phyloP scores from a whole-genome alignment of 1,139 yeast species.

The Debaryomycetaceae sp. region DNA sequence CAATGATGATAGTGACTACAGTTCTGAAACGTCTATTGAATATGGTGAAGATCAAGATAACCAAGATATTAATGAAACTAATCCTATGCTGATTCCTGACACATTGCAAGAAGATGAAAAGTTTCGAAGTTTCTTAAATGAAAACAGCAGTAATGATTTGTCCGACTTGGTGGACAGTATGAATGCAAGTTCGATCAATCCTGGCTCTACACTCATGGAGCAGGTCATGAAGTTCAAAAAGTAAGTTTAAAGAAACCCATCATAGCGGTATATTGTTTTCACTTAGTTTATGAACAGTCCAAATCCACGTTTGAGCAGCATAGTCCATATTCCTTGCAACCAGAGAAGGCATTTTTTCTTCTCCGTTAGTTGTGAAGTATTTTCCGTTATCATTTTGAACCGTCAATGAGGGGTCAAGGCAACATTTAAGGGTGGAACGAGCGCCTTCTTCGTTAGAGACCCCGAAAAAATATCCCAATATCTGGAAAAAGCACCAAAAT shows the following conservation, averaged over 20 bases:
- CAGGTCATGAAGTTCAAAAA: slow-evolving; percentile 6
- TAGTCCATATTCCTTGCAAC: slow-evolving; percentile 58
- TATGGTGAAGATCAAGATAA: slow-evolving; percentile 14
- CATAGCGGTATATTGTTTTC: slow-evolving; percentile 38
- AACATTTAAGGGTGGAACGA: slow-evolving; percentile 60
- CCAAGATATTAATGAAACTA: slow-evolving; percentile 2
- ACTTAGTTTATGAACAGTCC: slow-evolving; percentile 67
- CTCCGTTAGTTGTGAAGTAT: slow-evolving; percentile 36
- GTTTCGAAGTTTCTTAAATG: slow-evolving; percentile 3
- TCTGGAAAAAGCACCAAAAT: slow-evolving; percentile 66
- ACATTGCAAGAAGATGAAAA: slow-evolving; percentile 5
- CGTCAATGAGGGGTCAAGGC: slow-evolving; percentile 52
- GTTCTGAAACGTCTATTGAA: slow-evolving; percentile 13
- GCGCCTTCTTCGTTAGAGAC: slow-evolving; percentile 72
- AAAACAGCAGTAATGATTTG: slow-evolving; percentile 3
- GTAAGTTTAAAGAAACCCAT: slow-evolving; percentile 2
- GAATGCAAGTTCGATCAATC: slow-evolving; percentile 5
- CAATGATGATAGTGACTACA: slow-evolving; percentile 19
- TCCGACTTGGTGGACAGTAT: slow-evolving; percentile 4
- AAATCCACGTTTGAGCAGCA: slow-evolving; percentile 77
- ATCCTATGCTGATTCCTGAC: slow-evolving; percentile 6
- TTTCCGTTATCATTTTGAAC: slow-evolving; percentile 28
- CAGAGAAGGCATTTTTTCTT: slow-evolving; percentile 38
- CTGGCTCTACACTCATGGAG: slow-evolving; percentile 6
- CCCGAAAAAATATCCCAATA: slow-evolving; percentile 67